Conservation (phyloP, 257 asterid genomes). For the Marsdenia floribunda region DNA sequence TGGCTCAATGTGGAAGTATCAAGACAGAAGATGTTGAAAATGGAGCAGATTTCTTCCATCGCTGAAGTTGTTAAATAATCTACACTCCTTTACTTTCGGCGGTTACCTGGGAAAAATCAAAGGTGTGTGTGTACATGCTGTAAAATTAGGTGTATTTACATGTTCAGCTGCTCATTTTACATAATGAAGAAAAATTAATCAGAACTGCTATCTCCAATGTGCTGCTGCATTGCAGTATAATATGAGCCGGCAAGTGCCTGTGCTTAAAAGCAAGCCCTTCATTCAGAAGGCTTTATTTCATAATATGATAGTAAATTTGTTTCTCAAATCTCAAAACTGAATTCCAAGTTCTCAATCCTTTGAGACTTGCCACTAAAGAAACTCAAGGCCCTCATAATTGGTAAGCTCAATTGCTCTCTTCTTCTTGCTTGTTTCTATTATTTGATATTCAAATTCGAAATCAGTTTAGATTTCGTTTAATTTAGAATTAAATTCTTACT, state of each 20-base stretch:
- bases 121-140: constrained; percentile 12
- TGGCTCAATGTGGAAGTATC: constrained; percentile 79
- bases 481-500: no score
- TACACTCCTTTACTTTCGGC: background rate
- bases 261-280: background rate
- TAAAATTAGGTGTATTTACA: background rate
- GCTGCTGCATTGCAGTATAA: no score
- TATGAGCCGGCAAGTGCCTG: no score
- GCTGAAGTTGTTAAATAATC: constrained; percentile 19
- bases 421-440: no score
- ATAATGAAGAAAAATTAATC: background rate
- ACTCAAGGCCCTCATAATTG: no score
- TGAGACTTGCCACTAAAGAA: no score
- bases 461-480: no score
- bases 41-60: constrained; percentile 82
- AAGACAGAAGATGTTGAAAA: constrained; percentile 81
- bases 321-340: background rate
- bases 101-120: constrained; percentile 1
- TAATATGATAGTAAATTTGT: background rate
- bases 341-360: background rate
- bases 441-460: no score
- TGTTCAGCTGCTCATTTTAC: background rate
- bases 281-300: background rate
- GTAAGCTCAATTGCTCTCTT: no score
- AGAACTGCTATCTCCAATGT: background rate